A percentile compares a stretch with the other conserved stretches of the same genome.
Evolutionary conservation across 2,329 filamentous ascomycete genomes (phyloP).

Genomic region (Diaporthe eres): DNA sequence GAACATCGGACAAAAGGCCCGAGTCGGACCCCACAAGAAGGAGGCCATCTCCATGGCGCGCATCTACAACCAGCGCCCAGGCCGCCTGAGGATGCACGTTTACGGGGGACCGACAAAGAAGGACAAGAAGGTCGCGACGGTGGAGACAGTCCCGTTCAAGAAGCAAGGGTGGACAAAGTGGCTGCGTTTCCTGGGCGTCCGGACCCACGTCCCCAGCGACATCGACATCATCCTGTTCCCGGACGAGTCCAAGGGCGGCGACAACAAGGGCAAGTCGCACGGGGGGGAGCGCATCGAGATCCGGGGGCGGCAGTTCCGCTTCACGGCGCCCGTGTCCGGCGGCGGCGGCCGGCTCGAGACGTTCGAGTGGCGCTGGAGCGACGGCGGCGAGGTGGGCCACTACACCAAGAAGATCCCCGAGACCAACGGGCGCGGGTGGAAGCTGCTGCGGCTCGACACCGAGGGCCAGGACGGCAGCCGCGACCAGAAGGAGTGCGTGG

Average conservation of each 20-base stretch:
- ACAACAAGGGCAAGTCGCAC: neutral
- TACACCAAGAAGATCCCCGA: slow-evolving; percentile 2
- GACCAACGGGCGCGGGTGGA: slow-evolving; percentile 16
- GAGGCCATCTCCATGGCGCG: slow-evolving; percentile 18
- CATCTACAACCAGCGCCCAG: neutral
- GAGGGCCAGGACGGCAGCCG: slow-evolving; percentile 20
- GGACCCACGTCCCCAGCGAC: neutral
- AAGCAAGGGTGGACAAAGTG: slow-evolving; percentile 7
- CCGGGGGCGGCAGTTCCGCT: slow-evolving; percentile 12
- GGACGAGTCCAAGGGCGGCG: neutral
- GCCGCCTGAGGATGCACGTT: slow-evolving; percentile 13
- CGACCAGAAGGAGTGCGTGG: slow-evolving; percentile 26
- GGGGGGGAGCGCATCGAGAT: slow-evolving; percentile 9
- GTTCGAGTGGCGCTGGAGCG: slow-evolving; percentile 29
- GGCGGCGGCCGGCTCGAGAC: neutral
- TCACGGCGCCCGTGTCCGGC: neutral
- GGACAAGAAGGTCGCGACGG: slow-evolving; percentile 5
- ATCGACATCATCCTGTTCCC: slow-evolving; percentile 25
- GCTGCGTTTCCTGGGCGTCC: slow-evolving; percentile 1
- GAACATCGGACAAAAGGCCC: slow-evolving; percentile 16
- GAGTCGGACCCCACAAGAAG: slow-evolving; percentile 24
- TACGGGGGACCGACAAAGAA: slow-evolving; percentile 12
- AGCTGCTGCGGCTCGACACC: slow-evolving; percentile 23
- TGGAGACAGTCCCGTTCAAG: slow-evolving; percentile 22
- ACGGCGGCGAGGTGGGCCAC: slow-evolving; percentile 28